A percentile compares a stretch with the other conserved stretches of the same genome.
Evolutionary conservation across 306 rosid genomes (phyloP).

Genomic region (Begonia fuchsioides): DNA sequence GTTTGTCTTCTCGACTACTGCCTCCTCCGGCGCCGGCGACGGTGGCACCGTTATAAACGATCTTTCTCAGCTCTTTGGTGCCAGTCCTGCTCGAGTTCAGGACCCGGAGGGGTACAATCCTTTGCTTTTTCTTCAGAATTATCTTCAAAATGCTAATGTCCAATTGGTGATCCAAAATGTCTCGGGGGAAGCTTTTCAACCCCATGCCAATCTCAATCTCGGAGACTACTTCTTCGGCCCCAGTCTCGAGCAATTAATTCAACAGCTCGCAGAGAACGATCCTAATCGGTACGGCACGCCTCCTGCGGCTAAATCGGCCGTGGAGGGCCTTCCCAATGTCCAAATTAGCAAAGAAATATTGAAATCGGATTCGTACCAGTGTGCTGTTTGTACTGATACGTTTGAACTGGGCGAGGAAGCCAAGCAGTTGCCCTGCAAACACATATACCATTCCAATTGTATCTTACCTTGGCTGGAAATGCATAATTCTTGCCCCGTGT

Average conservation of each 20-base stretch:
- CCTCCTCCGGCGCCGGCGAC: slow-evolving; percentile 13
- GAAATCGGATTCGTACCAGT: slow-evolving; percentile 62
- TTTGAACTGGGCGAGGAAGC: slow-evolving; percentile 56
- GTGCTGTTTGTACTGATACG: slow-evolving; percentile 85
- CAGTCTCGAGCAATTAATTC: slow-evolving; percentile 88
- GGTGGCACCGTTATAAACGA: slow-evolving; percentile 26
- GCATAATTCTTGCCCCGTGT: slow-evolving; percentile 93
- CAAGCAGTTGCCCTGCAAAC: slow-evolving; percentile 81
- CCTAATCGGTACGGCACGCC: slow-evolving; percentile 84
- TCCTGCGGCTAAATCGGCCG: slow-evolving; percentile 57
- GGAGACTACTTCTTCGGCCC: slow-evolving; percentile 94
- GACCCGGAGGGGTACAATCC: slow-evolving; percentile 60
- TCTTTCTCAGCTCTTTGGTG: slow-evolving; percentile 47
- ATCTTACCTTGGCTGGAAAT: slow-evolving; percentile 76
- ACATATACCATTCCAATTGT: slow-evolving; percentile 69
- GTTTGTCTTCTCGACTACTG: slow-evolving; percentile 22
- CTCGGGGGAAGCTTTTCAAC: slow-evolving; percentile 41
- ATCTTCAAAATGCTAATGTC: slow-evolving; percentile 57
- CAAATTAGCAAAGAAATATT: slow-evolving; percentile 41
- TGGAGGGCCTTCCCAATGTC: slow-evolving; percentile 43
- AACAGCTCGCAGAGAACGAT: slow-evolving; percentile 86
- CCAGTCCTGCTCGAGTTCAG: slow-evolving; percentile 17
- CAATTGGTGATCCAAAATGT: slow-evolving; percentile 52
- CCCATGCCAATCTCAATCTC: slow-evolving; percentile 36
- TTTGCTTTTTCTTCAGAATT: slow-evolving; percentile 50